A percentile compares a stretch with the other conserved stretches of the same genome.
Conservation (phyloP, 129 eudicot species). For the Centella asiatica region DNA sequence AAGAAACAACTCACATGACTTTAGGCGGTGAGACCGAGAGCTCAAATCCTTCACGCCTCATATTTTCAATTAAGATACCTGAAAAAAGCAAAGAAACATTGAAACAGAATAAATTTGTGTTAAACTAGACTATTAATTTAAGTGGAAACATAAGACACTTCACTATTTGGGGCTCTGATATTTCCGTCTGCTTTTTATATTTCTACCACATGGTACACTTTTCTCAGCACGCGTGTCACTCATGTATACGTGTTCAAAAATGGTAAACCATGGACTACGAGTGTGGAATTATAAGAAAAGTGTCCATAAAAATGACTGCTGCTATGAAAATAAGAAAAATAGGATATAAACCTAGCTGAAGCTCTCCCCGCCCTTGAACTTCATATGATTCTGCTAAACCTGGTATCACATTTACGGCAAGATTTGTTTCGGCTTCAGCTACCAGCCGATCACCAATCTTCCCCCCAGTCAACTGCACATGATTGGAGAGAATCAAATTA, state of each 20-base stretch:
- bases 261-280: no score
- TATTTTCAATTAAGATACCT: slow-evolving; percentile 97
- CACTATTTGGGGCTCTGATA: no score
- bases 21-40: slow-evolving; percentile 94
- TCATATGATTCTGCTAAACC: slow-evolving; percentile 78
- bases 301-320: neutral
- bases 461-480: slow-evolving; percentile 81
- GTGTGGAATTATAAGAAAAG: no score
- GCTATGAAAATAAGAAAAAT: neutral
- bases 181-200: no score
- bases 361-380: slow-evolving; percentile 99
- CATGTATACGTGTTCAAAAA: no score
- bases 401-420: slow-evolving; percentile 90
- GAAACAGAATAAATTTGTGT: neutral
- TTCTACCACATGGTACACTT: no score
- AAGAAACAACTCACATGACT: slow-evolving; percentile 66
- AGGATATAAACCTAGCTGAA: slow-evolving; percentile 63
- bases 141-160: neutral
- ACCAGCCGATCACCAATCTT: slow-evolving; percentile 86
- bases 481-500: slow-evolving; percentile 6
- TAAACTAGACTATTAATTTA: neutral
- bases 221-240: no score
- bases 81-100: slow-evolving; percentile 4
- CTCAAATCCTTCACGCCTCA: slow-evolving; percentile 99
- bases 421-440: slow-evolving; percentile 97